Conservation (phyloP, 306 rosid species). For the Begonia fuchsioides region DNA sequence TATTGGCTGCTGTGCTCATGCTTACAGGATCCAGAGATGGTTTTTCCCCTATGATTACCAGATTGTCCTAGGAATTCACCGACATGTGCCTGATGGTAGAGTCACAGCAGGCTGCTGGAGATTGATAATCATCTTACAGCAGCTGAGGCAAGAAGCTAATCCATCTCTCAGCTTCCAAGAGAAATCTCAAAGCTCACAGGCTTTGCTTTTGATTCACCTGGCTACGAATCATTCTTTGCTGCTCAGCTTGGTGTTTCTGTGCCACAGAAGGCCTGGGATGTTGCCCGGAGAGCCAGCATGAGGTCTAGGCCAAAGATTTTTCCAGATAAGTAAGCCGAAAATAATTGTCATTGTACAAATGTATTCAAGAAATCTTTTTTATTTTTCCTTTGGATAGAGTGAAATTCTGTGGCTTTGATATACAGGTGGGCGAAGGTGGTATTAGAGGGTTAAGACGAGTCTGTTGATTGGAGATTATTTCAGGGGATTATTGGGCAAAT, state of each 20-base stretch:
- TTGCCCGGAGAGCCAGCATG: conserved; percentile 90
- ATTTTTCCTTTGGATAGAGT: too few relatives aligned
- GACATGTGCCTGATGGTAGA: conserved; percentile 49
- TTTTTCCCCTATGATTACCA: conserved; percentile 90
- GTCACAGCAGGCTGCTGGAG: conserved; percentile 40
- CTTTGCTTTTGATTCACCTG: conserved; percentile 89
- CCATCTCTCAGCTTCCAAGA: conserved; percentile 70
- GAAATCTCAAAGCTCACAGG: conserved; percentile 78
- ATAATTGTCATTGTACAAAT: conserved; percentile 37
- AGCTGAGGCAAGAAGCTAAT: conserved; percentile 65
- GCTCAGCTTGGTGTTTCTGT: conserved; percentile 60
- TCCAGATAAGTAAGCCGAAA: conserved; percentile 27
- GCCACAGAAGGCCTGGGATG: conserved; percentile 96
- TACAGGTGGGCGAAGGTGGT: too few relatives aligned
- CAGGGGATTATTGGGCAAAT: too few relatives aligned
- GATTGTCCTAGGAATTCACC: conserved; percentile 75
- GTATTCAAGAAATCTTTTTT: too few relatives aligned
- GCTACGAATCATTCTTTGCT: conserved; percentile 87
- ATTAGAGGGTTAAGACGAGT: too few relatives aligned
- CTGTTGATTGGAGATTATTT: too few relatives aligned
- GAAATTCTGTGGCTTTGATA: too few relatives aligned
- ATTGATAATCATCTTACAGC: conserved; percentile 49
- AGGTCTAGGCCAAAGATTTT: conserved; percentile 32
- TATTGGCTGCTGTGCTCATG: too few relatives aligned
- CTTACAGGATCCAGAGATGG: conserved; percentile 77